These are phyloP conservation scores for Chalciporus chontae DNA, from an alignment of 768 basidiomycete genomes.

Conservation along the genomic window DNA sequence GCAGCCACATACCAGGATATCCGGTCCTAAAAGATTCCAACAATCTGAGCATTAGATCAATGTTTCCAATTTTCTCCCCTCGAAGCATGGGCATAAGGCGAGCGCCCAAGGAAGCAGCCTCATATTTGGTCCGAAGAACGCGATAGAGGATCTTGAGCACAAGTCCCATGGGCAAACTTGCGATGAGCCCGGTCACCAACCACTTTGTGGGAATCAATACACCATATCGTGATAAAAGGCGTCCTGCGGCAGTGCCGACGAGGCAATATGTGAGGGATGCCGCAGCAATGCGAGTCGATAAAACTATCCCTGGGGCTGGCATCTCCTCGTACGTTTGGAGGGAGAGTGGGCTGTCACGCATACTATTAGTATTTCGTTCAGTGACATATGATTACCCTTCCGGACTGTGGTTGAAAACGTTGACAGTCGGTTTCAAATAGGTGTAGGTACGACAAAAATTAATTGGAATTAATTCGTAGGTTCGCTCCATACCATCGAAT, in stretches of 20 bases:
- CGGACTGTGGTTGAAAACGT: no score
- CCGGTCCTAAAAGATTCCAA: slow-evolving; percentile 37
- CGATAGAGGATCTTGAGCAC: slow-evolving; percentile 29
- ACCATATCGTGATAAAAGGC: slow-evolving; percentile 12
- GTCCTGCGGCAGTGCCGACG: not conserved
- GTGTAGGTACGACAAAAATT: no score
- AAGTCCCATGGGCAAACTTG: slow-evolving; percentile 34
- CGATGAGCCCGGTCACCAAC: slow-evolving; percentile 27
- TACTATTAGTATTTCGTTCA: no score
- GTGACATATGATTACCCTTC: no score
- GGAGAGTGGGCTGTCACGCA: no score
- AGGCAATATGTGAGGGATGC: not conserved
- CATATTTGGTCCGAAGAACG: slow-evolving; percentile 27
- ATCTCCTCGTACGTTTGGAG: not conserved
- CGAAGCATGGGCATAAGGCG: slow-evolving; percentile 36
- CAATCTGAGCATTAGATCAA: slow-evolving; percentile 40
- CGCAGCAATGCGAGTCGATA: slow-evolving; percentile 4
- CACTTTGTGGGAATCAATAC: slow-evolving; percentile 37
- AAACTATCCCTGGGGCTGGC: slow-evolving; percentile 15
- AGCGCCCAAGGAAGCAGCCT: slow-evolving; percentile 45
- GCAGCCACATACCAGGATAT: slow-evolving; percentile 44
- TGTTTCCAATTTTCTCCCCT: slow-evolving; percentile 43
- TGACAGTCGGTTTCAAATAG: no score
- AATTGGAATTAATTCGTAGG: no score
- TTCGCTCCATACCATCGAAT: no score